Percentiles rank a stretch among this genome's conserved stretches.
Evolutionary conservation across 2,329 filamentous ascomycete species (phyloP).

Genomic region (Neofusicoccum kwambonambiense): DNA sequence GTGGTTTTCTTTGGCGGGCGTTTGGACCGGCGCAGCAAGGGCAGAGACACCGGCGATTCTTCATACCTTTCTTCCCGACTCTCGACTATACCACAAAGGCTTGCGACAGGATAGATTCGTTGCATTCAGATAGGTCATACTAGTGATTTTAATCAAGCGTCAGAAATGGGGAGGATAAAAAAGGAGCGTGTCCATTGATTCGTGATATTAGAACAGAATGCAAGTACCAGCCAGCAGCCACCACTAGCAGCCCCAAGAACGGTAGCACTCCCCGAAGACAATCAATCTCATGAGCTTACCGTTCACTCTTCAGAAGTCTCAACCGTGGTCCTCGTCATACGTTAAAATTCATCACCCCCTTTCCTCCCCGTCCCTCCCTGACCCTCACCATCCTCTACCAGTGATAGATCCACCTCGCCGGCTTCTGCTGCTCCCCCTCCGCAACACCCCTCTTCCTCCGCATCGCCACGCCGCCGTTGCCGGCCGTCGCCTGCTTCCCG

Average conservation of each 20-base stretch:
- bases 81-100: slow-evolving; percentile 11
- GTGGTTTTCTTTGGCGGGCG: not conserved
- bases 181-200: not conserved
- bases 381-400: slow-evolving; percentile 9
- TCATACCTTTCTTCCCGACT: not conserved
- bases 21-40: slow-evolving; percentile 4
- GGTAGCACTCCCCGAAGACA: not conserved
- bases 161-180: not conserved
- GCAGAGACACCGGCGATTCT: not conserved
- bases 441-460: slow-evolving; percentile 34
- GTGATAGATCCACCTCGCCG: slow-evolving; percentile 34
- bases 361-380: not conserved
- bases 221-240: not conserved
- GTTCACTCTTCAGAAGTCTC: not conserved
- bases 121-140: not conserved
- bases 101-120: not conserved
- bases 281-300: not conserved
- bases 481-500: slow-evolving; percentile 24
- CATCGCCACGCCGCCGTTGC: slow-evolving; percentile 26
- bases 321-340: too few species aligned
- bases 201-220: not conserved
- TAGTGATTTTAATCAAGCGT: not conserved
- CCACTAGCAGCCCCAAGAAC: not conserved
- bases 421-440: slow-evolving; percentile 28
- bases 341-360: too few species aligned